phyloP scores from a whole-genome alignment of 148 eudicot genomes.

The Rhododendron kiyosumense region DNA sequence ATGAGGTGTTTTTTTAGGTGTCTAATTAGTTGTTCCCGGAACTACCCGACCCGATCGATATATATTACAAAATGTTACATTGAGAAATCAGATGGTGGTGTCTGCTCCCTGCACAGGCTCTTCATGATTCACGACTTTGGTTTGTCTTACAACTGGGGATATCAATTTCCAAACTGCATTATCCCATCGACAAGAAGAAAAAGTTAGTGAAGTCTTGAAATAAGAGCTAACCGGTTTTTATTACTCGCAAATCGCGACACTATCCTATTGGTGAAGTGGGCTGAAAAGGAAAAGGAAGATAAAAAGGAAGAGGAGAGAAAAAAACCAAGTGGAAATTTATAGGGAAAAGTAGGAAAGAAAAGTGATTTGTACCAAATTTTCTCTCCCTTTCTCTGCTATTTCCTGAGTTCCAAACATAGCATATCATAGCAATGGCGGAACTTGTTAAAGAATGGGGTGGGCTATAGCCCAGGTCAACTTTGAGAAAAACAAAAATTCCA shows the following conservation, averaged over 20 bases:
- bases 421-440: no score
- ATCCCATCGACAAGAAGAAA: neutral
- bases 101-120: conserved; percentile 28
- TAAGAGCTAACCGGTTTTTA: neutral
- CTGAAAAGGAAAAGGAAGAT: neutral
- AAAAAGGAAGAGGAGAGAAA: neutral
- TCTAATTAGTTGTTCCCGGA: no score
- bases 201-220: neutral
- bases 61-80: neutral
- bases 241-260: neutral
- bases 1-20: no score
- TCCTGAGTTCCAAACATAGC: neutral
- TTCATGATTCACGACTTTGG: conserved; percentile 62
- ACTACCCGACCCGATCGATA: no score
- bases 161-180: neutral
- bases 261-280: neutral
- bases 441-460: no score
- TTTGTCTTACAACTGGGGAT: conserved; percentile 49
- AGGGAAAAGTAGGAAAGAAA: neutral
- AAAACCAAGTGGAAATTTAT: neutral
- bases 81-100: neutral
- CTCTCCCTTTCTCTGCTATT: neutral
- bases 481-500: no score
- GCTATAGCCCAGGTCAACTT: no score
- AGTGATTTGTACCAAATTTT: neutral